Conservation (phyloP, 768 basidiomycete genomes). For the Phylloporus sp. region DNA sequence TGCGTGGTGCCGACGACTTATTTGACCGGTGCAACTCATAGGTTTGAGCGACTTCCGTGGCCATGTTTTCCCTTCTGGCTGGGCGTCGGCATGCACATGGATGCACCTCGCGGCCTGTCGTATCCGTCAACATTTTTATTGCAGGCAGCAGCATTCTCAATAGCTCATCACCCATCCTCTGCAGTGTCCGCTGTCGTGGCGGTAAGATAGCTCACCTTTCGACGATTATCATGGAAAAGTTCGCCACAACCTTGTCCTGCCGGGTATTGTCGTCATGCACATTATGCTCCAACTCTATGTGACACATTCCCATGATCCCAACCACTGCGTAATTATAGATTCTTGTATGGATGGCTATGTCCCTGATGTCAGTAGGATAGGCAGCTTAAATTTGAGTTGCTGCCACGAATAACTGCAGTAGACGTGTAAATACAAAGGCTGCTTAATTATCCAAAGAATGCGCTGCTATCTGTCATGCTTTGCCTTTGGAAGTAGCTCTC, state of each 20-base stretch:
- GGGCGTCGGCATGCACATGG: conserved; percentile 9
- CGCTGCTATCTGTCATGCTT: conserved; percentile 3
- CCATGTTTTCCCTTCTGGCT: conserved; percentile 2
- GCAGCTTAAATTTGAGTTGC: background rate
- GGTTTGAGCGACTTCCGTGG: conserved; percentile 12
- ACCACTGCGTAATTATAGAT: conserved; percentile 7
- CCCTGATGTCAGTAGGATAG: background rate
- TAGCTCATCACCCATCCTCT: background rate
- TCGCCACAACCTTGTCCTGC: background rate
- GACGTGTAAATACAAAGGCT: background rate
- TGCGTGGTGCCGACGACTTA: conserved; percentile 1
- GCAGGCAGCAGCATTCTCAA: conserved; percentile 12
- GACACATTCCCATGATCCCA: conserved; percentile 11
- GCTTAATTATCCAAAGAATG: background rate
- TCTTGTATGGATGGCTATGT: conserved; percentile 21
- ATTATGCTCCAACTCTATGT: conserved; percentile 20
- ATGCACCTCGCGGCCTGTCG: conserved; percentile 6
- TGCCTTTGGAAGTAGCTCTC: conserved; percentile 24
- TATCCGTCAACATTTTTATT: conserved; percentile 11
- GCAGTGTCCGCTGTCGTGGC: background rate
- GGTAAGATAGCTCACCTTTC: conserved; percentile 4
- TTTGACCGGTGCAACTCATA: conserved; percentile 7
- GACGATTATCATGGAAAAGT: conserved; percentile 2
- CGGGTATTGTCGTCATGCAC: conserved; percentile 16
- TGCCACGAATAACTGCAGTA: background rate